Evolutionary conservation across 257 asterid genomes (phyloP).

Genomic region (Solanum infundibuliforme): DNA sequence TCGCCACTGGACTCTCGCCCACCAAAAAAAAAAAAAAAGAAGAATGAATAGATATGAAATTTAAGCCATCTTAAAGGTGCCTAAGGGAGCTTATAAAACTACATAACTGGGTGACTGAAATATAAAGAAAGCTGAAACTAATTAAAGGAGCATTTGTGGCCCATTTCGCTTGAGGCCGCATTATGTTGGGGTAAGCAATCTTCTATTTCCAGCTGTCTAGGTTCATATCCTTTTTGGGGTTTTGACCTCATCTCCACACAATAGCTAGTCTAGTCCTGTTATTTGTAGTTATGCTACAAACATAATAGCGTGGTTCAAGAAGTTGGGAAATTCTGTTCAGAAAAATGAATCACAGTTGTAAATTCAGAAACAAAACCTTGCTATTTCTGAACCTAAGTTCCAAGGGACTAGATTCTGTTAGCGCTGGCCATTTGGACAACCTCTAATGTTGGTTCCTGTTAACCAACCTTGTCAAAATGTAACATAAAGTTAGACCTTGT

Average conservation of each 20-base stretch:
- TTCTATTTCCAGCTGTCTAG: neutral
- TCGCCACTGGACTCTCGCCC: neutral
- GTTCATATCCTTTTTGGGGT: neutral
- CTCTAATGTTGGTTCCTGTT: neutral
- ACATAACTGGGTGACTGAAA: neutral
- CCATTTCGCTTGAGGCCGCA: neutral
- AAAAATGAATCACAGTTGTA: neutral
- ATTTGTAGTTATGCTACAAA: neutral
- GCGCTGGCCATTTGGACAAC: neutral
- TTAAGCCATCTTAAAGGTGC: neutral
- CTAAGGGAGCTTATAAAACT: neutral
- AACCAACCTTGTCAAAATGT: neutral
- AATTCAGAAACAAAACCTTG: neutral
- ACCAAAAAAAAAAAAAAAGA: neutral
- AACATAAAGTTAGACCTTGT: neutral
- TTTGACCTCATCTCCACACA: neutral
- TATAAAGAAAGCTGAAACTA: neutral
- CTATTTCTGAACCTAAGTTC: neutral
- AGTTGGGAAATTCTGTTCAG: neutral
- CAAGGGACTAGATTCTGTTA: neutral
- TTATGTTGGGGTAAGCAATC: neutral
- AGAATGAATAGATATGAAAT: neutral
- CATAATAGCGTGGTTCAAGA: neutral
- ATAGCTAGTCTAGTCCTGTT: neutral
- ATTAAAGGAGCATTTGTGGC: neutral